Percentiles rank a stretch among this genome's conserved stretches.
phyloP scores from a whole-genome alignment of 805 yeast species.

The Debaryomyces tyrocola region DNA sequence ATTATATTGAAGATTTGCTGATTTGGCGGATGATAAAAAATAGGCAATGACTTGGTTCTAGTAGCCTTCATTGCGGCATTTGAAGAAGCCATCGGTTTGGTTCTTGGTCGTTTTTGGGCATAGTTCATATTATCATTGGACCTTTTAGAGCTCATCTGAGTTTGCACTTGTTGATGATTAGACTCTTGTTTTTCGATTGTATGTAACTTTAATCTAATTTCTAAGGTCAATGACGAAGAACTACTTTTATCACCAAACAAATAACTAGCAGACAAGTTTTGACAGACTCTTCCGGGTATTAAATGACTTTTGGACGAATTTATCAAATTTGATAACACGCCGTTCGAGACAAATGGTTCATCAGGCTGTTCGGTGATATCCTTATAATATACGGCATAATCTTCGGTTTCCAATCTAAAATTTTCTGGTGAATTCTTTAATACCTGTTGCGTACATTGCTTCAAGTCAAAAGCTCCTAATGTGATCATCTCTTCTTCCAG shows the following conservation, averaged over 20 bases:
- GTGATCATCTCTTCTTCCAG: slow-evolving; percentile 30
- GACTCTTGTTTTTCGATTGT: slow-evolving; percentile 24
- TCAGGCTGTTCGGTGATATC: slow-evolving; percentile 50
- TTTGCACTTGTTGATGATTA: slow-evolving; percentile 7
- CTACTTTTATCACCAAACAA: slow-evolving; percentile 37
- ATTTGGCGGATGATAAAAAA: slow-evolving; percentile 38
- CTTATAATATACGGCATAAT: slow-evolving; percentile 46
- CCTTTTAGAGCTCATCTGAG: slow-evolving; percentile 7
- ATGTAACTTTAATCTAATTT: slow-evolving; percentile 53
- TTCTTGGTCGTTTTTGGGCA: slow-evolving; percentile 5
- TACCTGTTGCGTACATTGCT: slow-evolving; percentile 38
- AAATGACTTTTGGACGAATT: slow-evolving; percentile 23
- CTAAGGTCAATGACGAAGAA: slow-evolving; percentile 50
- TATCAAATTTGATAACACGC: slow-evolving; percentile 34
- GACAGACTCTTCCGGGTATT: slow-evolving; percentile 58
- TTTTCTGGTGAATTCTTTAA: slow-evolving; percentile 42
- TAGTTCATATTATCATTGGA: slow-evolving; percentile 6
- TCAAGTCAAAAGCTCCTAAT: slow-evolving; percentile 44
- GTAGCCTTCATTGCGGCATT: slow-evolving; percentile 39
- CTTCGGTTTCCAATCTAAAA: slow-evolving; percentile 37
- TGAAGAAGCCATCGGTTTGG: slow-evolving; percentile 2
- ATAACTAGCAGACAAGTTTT: slow-evolving; percentile 50
- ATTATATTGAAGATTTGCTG: slow-evolving; percentile 41
- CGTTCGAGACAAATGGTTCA: slow-evolving; percentile 47
- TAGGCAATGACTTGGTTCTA: slow-evolving; percentile 44